A percentile compares a stretch with the other conserved stretches of the same genome.
Evolutionary conservation across 345 rosid genomes (phyloP).

Genomic region (Toxicodendron radicans): DNA sequence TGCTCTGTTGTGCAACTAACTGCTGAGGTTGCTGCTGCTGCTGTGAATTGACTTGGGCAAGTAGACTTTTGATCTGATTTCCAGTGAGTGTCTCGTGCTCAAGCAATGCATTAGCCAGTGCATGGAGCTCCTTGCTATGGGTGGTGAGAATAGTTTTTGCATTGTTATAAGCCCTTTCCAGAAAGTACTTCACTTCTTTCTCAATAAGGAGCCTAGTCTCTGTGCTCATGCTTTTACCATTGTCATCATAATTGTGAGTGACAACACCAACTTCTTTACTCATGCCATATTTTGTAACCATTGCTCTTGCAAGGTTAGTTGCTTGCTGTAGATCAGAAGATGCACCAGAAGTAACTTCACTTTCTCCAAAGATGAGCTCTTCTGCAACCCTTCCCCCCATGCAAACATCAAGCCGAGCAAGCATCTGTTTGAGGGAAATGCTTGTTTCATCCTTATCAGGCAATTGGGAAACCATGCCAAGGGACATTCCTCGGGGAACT

Average conservation of each 20-base stretch:
- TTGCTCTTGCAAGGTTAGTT: constrained; percentile 73
- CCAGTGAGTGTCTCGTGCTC: constrained; percentile 80
- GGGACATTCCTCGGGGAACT: constrained; percentile 92
- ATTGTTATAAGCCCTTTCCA: constrained; percentile 85
- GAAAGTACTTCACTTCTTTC: constrained; percentile 65
- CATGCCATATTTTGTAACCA: constrained; percentile 95
- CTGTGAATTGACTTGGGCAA: constrained; percentile 61
- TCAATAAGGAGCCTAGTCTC: constrained; percentile 92
- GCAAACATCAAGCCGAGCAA: constrained; percentile 86
- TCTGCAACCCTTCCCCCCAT: constrained; percentile 99
- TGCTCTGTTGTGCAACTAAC: constrained; percentile 43
- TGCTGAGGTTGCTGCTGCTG: constrained; percentile 57
- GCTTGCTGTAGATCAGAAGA: constrained; percentile 86
- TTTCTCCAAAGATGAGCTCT: constrained; percentile 90
- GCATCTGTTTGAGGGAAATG: constrained; percentile 86
- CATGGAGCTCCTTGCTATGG: constrained; percentile 73
- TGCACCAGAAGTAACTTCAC: constrained; percentile 87
- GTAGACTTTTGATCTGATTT: constrained; percentile 68
- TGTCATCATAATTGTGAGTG: constrained; percentile 68
- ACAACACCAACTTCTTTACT: constrained; percentile 87
- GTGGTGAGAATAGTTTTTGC: constrained; percentile 80
- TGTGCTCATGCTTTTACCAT: constrained; percentile 98
- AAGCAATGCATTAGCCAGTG: constrained; percentile 82
- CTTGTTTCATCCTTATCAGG: constrained; percentile 85
- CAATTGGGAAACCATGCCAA: constrained; percentile 92